phyloP scores from a whole-genome alignment of 2,329 filamentous ascomycete genomes.

The Sclerotinia sclerotiorum region DNA sequence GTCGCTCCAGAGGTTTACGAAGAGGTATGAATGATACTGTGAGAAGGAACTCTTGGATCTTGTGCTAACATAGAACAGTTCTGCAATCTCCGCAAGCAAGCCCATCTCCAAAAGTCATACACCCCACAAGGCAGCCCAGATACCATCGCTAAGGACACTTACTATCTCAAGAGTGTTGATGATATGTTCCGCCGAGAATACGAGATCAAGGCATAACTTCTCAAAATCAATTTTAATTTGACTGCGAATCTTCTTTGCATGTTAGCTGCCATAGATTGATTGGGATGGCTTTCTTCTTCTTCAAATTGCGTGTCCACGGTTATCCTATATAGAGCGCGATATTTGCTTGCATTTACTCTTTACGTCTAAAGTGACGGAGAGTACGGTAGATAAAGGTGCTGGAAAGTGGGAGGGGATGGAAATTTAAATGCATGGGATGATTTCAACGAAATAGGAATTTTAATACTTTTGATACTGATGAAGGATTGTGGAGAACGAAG shows the following conservation, averaged over 20 bases:
- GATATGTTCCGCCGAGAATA: slow-evolving; percentile 86
- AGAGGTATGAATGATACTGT: slow-evolving; percentile 53
- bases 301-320: slow-evolving; percentile 13
- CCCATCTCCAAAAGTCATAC: slow-evolving; percentile 79
- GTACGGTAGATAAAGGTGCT: background rate
- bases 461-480: slow-evolving; percentile 7
- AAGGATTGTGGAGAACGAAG: background rate
- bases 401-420: background rate
- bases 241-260: slow-evolving; percentile 4
- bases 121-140: slow-evolving; percentile 67
- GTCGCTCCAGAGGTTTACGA: slow-evolving; percentile 74
- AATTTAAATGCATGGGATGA: slow-evolving; percentile 10
- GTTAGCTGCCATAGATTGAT: slow-evolving; percentile 12
- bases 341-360: slow-evolving; percentile 17
- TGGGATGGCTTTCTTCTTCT: background rate
- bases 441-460: slow-evolving; percentile 5
- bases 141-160: slow-evolving; percentile 65
- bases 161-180: slow-evolving; percentile 79
- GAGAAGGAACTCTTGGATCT: slow-evolving; percentile 9
- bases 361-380: background rate
- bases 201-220: slow-evolving; percentile 63
- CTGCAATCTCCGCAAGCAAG: slow-evolving; percentile 78
- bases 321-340: slow-evolving; percentile 10
- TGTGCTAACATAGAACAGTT: slow-evolving; percentile 52
- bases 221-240: slow-evolving; percentile 9